Base-by-base conservation (phyloP, 2,329 filamentous ascomycete species). In the Alternaria solani region DNA sequence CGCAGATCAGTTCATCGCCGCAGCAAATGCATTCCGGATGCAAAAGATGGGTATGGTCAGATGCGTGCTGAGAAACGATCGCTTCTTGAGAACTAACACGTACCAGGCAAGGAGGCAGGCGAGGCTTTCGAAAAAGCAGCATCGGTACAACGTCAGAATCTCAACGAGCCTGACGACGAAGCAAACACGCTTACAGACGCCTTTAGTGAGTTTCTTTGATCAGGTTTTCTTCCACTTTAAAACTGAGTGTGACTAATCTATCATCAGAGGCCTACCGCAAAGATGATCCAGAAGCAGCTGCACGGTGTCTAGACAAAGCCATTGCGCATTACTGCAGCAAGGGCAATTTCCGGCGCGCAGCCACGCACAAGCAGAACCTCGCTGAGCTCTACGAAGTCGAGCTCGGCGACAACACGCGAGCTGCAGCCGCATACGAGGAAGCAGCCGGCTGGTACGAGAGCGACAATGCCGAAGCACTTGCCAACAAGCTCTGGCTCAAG, bases 401-500 rank as follows among this genome's bases (percentile, higher is more conserved):
- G 70, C 78, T 96, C 18, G 89, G 89, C 8, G 92, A 97, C 78
- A 84, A 86, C 67, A 91, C 91, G 81, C 86, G 86, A 64, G 94
- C 95, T 9, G 85, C 94, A 58, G 90, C 92, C 66, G 89, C 89
- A 65, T 98, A 96, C 76, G 91, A 96, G 79, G 86, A 89, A 59
- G 93, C 94, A 25, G 94, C 93, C 4, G 87, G 88, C 51, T 97
- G 94, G 93, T 97, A 93, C 75, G 92, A 96, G 51, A 75, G 72
- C 59, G 76, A 78, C 44, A 78, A 78, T 41, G 75, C 76, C 39
- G 75, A 76, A 72, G 75, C 91, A 36, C 86, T 97, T 32, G 93
- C 94, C 64, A 98, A 96, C 83, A 97, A 97, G 81, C 87, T 95
- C 61, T 96, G 88, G 84, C 87, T 97, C 68, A 97, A 97, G 82